phyloP scores from a whole-genome alignment of 805 yeast species.

The Hanseniaspora singularis region DNA sequence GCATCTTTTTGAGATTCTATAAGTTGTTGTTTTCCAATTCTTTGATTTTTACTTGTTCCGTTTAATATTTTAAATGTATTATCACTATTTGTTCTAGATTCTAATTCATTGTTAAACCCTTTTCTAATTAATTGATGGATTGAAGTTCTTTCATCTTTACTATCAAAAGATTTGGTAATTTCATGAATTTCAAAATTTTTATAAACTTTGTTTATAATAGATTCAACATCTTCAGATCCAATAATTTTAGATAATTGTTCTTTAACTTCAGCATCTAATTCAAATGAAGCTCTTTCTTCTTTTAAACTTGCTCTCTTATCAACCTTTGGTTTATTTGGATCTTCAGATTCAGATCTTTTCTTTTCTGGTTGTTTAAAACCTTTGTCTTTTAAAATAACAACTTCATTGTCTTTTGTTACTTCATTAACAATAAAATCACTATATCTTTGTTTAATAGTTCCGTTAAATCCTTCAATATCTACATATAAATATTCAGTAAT shows the following conservation, averaged over 20 bases:
- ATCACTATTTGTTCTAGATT: constrained; percentile 60
- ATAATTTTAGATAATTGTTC: constrained; percentile 40
- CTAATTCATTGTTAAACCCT: constrained; percentile 63
- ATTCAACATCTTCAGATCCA: constrained; percentile 48
- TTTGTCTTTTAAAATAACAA: constrained; percentile 61
- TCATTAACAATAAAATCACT: constrained; percentile 93
- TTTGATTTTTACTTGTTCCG: constrained; percentile 33
- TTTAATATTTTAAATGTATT: constrained; percentile 56
- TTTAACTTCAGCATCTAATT: constrained; percentile 37
- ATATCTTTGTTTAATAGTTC: constrained; percentile 75
- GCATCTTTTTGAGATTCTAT: constrained; percentile 30
- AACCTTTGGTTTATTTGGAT: constrained; percentile 8
- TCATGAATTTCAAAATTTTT: constrained; percentile 45
- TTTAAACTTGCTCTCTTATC: constrained; percentile 22
- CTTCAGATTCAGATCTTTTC: constrained; percentile 26
- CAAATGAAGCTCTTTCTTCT: constrained; percentile 29
- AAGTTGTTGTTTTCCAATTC: constrained; percentile 31
- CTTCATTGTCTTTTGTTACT: constrained; percentile 53
- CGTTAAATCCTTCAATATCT: constrained; percentile 53
- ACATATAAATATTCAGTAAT: constrained; percentile 57
- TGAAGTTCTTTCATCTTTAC: constrained; percentile 61
- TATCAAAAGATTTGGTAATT: constrained; percentile 45
- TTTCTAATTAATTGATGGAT: constrained; percentile 67
- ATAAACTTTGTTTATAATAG: constrained; percentile 41
- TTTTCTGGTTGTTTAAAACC: constrained; percentile 51